Evolutionary conservation across 2,329 filamentous ascomycete genomes (phyloP), one percentile per base, ranked within the genome.

Genomic region (Xylaria polymorpha): DNA sequence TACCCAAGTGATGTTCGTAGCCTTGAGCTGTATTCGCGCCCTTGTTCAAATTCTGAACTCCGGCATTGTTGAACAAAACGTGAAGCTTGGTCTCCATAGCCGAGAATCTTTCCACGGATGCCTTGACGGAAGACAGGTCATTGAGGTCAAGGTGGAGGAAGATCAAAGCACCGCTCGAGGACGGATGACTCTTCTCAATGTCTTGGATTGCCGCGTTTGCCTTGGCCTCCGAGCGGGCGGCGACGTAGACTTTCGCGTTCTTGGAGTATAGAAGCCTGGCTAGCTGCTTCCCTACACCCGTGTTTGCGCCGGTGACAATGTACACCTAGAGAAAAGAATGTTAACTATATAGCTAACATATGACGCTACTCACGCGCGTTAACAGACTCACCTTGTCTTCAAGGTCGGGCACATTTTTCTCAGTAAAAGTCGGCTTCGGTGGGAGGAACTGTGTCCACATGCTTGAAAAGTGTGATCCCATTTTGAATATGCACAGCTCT

Each of bases 211-310:
- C 81, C 3, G 67, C 71, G 5, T 72, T 68, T 0, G 80, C 79
- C 69, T 83, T 84, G 3, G 76, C 74, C 60, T 79, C 74, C 0
- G 80, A 80, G 22, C 84, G 81, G 1, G 79, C 81, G 8, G 79
- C 79, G 18, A 85, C 69, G 71, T 83, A 85, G 50, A 85, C 81
- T 56, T 79, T 83, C 41, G 80, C 84, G 67, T 81, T 79, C 46
- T 80, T 77, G 29, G 73, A 69, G 71, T 82, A 84, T 25, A 84
- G 79, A 35, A 83, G 77, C 14, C 75, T 73, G 18, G 78, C 75
- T 0, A 83, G 69, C 39, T 81, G 78, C 59, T 79, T 77, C 53
- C 83, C 83, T 0, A 84, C 73, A 1, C 83, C 83, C 37, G 77
- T 77, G 41, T 71, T 75, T 14, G 70, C 46, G 29, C 72, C 72